Evolutionary conservation across 176 grass and related monocot genomes (phyloP), one percentile per base, ranked within the genome.

Genomic region (Bothriochloa decipiens): DNA sequence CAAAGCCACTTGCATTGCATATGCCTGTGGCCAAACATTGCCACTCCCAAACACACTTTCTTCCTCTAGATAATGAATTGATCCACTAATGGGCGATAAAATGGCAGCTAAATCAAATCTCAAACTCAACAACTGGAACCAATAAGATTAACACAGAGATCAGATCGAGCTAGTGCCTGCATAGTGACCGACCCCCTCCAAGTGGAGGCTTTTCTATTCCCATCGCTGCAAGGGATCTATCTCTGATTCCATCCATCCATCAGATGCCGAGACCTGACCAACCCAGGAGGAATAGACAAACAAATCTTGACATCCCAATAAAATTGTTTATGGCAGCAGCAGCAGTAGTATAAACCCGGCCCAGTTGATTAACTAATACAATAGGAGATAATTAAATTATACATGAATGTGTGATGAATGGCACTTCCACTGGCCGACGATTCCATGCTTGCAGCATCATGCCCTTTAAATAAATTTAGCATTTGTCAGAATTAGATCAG

Each of bases 201-300:
- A 90, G 68, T 90, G 67, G 84, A 6, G n/a, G 23, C 6, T 68
- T 87, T 68, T 80, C 23, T 81, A 82, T 71, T 29, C 23, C 60
- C 74, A 11, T 55, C 17, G 45, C 57, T 10, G 68, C 46, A 55
- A 66, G 69, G 81, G 76, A 81, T 81, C 89, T 70, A 84, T 84
- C 89, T 70, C 70, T 84, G 89, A 80, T 87, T 68, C 80, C 80
- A 74, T 75, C 68, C 75, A 75, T 84, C 68, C 75, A 75, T 84
- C 69, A 52, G 89, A 78, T 86, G 80, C 75, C 69, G 6, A 53
- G 45, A 74, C 83, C 77, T 50, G 76, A 64, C 69, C 43, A 29
- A 74, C 50, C 71, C 80, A 68, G 27, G 27, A 41, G 47, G 75
- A 26, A 70, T 84, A 84, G 84, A 91, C 75, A 87, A 81, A 52